phyloP scores from a whole-genome alignment of 164 flowering plant genomes.

The Magnolia changhungtana region DNA sequence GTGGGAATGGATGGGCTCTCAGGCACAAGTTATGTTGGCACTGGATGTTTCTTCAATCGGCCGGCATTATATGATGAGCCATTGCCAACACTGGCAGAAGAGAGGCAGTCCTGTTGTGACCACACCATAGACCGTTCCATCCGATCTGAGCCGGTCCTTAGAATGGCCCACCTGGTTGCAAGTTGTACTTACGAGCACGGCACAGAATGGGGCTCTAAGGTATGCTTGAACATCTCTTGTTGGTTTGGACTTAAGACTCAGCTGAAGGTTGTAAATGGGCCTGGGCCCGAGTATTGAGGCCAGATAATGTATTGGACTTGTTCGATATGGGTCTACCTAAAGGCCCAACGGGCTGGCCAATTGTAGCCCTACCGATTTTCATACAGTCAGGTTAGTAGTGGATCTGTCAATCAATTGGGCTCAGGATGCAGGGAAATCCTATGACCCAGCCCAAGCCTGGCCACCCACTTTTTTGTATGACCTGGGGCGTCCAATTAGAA shows the following conservation, averaged over 20 bases:
- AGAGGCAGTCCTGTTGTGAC: not conserved
- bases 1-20: conserved; percentile 52
- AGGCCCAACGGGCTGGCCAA: no score
- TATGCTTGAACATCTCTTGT: not conserved
- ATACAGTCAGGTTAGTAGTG: no score
- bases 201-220: conserved; percentile 4
- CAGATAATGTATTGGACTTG: no score
- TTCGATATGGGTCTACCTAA: not conserved
- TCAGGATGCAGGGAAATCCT: no score
- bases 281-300: no score
- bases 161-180: not conserved
- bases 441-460: no score
- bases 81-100: not conserved
- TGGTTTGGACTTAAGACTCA: not conserved
- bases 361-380: no score
- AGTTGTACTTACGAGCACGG: conserved; percentile 1
- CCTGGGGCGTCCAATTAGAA: no score
- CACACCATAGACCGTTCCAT: conserved; percentile 14
- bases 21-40: conserved; percentile 54
- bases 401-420: no score
- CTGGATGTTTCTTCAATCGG: conserved; percentile 57
- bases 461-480: no score
- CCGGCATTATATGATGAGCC: conserved; percentile 52
- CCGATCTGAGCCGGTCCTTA: conserved; percentile 6
- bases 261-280: no score